Evolutionary conservation across 1,284 basidiomycete genomes (phyloP).

Genomic region (Ceratobasidium sp.): DNA sequence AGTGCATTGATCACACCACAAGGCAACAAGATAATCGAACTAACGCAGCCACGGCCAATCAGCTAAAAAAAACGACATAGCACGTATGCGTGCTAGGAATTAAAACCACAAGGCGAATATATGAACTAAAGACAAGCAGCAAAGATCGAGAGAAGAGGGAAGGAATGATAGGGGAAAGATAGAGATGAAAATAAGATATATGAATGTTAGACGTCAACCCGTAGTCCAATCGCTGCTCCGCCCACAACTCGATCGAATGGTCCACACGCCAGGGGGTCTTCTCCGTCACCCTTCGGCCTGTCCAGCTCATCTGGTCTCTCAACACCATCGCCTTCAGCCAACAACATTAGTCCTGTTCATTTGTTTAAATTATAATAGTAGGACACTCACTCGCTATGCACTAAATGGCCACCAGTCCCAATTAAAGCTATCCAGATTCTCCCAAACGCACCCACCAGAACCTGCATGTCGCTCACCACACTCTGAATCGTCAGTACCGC

Average conservation of each 20-base stretch:
- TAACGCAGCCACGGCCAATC: no score
- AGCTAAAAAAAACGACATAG: no score
- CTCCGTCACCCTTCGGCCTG: constrained; percentile 84
- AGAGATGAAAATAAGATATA: neutral
- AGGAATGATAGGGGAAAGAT: neutral
- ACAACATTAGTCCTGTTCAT: constrained; percentile 24
- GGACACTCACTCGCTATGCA: constrained; percentile 72
- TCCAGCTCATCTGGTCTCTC: constrained; percentile 93
- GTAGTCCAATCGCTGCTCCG: constrained; percentile 80
- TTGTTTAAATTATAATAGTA: constrained; percentile 37
- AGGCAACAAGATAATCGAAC: no score
- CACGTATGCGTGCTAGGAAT: no score
- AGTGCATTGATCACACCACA: no score
- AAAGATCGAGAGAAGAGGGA: neutral
- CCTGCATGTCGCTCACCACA: constrained; percentile 84
- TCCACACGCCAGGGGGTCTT: constrained; percentile 89
- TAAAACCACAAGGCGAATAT: no score
- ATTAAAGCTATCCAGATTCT: constrained; percentile 89
- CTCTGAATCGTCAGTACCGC: constrained; percentile 83
- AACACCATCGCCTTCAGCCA: constrained; percentile 83
- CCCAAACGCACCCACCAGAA: constrained; percentile 83
- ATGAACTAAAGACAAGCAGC: neutral
- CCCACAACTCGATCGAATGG: constrained; percentile 82
- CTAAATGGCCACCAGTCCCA: constrained; percentile 91
- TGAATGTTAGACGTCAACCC: neutral